Percentiles rank a stretch among this genome's conserved stretches.
These are phyloP conservation scores for Naganishia vishniacii DNA, from an alignment of 768 basidiomycete genomes.

Conservation along the genomic window DNA sequence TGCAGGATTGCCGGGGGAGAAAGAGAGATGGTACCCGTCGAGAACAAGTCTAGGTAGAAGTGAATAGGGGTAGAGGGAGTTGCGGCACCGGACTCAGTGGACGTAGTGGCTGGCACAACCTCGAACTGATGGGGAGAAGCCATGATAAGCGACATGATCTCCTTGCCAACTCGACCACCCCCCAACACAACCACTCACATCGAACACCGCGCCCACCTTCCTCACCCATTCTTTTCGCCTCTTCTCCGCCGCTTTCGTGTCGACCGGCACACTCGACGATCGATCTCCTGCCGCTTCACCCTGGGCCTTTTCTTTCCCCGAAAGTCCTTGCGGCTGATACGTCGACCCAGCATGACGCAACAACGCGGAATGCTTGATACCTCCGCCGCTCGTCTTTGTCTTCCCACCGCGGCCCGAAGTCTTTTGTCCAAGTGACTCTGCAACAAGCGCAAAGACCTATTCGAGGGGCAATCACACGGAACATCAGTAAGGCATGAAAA, in stretches of 20 bases:
- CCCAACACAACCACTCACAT: neutral
- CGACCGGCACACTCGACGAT: neutral
- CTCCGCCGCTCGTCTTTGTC: too few relatives aligned
- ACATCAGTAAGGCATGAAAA: neutral
- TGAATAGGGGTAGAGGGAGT: neutral
- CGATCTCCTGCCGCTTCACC: neutral
- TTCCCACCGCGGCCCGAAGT: neutral
- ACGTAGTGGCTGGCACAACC: neutral
- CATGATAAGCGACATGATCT: neutral
- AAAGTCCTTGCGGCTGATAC: conserved; percentile 1
- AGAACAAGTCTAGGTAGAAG: conserved; percentile 2
- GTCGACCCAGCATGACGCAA: neutral
- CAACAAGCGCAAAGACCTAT: conserved; percentile 18
- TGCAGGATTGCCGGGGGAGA: neutral
- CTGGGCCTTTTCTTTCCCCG: neutral
- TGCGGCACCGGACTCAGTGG: neutral
- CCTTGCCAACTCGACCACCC: neutral
- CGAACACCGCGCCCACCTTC: neutral
- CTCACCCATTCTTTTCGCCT: conserved; percentile 1
- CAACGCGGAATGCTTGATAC: neutral
- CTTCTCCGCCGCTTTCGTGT: neutral
- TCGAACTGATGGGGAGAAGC: neutral
- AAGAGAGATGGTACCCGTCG: neutral
- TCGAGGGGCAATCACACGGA: neutral
- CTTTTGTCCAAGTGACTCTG: conserved; percentile 11